A percentile compares a stretch with the other conserved stretches of the same genome.
These are phyloP conservation scores for Filobasidium floriforme DNA, from an alignment of 768 basidiomycete species.

Conservation along the genomic window DNA sequence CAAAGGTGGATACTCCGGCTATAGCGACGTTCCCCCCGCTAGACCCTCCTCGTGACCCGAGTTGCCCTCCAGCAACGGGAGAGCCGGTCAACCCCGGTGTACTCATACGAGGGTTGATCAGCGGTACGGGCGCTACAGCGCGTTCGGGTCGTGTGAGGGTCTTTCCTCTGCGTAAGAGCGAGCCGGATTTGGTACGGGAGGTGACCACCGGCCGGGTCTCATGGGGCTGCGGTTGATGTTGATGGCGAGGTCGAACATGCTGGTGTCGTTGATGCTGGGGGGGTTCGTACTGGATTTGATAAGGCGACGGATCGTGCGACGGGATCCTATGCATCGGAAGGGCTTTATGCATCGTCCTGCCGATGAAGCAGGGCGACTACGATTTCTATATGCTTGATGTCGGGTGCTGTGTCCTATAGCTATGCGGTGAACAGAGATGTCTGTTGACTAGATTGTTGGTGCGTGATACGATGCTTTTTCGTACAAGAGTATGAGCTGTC, in stretches of 20 bases:
- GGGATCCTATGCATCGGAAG: slow-evolving; percentile 8
- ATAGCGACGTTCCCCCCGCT: slow-evolving; percentile 25
- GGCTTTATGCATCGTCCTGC: slow-evolving; percentile 7
- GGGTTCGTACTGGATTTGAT: not conserved
- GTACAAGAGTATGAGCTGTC: too few relatives aligned
- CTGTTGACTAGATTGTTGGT: too few relatives aligned
- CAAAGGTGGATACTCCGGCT: not conserved
- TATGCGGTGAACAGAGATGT: too few relatives aligned
- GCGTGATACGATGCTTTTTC: too few relatives aligned
- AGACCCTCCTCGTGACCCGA: slow-evolving; percentile 20
- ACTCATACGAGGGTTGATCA: slow-evolving; percentile 67
- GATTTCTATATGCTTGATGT: too few relatives aligned
- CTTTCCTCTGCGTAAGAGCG: slow-evolving; percentile 61
- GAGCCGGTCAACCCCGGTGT: slow-evolving; percentile 46
- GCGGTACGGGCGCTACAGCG: slow-evolving; percentile 81
- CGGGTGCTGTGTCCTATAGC: too few relatives aligned
- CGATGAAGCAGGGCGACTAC: not conserved
- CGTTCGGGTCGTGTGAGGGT: slow-evolving; percentile 95
- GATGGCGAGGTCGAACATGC: too few relatives aligned
- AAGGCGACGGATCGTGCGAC: slow-evolving; percentile 1
- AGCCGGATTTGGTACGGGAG: not conserved
- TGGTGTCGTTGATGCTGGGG: not conserved
- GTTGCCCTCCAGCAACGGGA: slow-evolving; percentile 39
- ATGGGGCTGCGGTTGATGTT: not conserved
- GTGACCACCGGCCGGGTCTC: not conserved